A percentile compares a stretch with the other conserved stretches of the same genome.
These are phyloP conservation scores for Marchantia polymorpha DNA, from an alignment of 225 moss, liverwort and hornwort genomes.

Conservation along the genomic window DNA sequence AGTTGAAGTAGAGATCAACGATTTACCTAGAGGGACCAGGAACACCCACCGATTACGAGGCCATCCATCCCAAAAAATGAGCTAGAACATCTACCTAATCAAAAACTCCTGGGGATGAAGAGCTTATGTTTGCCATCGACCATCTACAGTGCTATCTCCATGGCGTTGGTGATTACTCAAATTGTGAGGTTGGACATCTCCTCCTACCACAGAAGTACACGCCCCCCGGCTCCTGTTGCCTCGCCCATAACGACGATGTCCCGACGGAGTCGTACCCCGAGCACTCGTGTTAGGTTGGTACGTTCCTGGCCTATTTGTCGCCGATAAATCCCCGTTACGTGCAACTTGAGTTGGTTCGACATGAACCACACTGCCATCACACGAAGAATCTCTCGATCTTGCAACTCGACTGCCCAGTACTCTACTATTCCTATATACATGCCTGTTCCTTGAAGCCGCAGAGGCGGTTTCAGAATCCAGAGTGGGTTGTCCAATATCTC, in stretches of 20 bases:
- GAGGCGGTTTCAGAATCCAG: neutral
- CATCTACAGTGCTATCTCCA: conserved; percentile 1
- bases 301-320: conserved; percentile 6
- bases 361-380: conserved; percentile 18
- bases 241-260: conserved; percentile 20
- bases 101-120: conserved; percentile 25
- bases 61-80: conserved; percentile 30
- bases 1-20: neutral
- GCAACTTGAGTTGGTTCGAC: conserved; percentile 20
- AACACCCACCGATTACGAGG: conserved; percentile 16
- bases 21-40: conserved; percentile 17
- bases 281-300: neutral
- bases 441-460: conserved; percentile 2
- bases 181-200: conserved; percentile 11
- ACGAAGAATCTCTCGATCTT: neutral
- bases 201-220: conserved; percentile 9
- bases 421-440: conserved; percentile 25
- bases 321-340: conserved; percentile 11
- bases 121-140: conserved; percentile 29
- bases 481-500: neutral
- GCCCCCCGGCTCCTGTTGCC: conserved; percentile 20
- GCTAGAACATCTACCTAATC: conserved; percentile 29
- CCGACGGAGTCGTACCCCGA: conserved; percentile 5
- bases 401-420: conserved; percentile 6
- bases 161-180: conserved; percentile 23